Conservation (phyloP, 805 yeast genomes). For the Starmerella floris region DNA sequence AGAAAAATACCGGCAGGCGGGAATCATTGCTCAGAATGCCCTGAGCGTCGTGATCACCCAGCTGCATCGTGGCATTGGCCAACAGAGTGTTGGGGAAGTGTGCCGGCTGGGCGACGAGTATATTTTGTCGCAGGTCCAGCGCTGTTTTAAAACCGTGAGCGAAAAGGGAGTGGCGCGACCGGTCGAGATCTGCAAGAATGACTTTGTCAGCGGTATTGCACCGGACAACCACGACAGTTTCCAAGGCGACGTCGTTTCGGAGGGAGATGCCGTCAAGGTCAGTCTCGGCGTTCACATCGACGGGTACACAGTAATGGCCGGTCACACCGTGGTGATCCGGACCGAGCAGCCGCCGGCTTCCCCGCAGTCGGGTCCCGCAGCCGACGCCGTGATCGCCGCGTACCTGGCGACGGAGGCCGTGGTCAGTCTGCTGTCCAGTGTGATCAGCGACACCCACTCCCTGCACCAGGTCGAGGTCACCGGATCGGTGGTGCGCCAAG, state of each 20-base stretch:
- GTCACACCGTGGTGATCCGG: conserved; percentile 70
- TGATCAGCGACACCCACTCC: conserved; percentile 46
- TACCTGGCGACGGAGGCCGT: conserved; percentile 82
- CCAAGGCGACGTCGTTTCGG: conserved; percentile 36
- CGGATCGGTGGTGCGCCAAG: conserved; percentile 54
- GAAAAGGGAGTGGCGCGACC: conserved; percentile 93
- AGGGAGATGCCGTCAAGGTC: conserved; percentile 79
- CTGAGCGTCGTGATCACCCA: conserved; percentile 50
- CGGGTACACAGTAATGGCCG: conserved; percentile 77
- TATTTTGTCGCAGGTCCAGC: conserved; percentile 44
- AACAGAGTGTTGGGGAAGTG: conserved; percentile 39
- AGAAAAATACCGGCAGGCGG: conserved; percentile 79
- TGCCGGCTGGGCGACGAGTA: conserved; percentile 75
- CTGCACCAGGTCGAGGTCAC: conserved; percentile 26
- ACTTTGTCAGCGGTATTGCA: conserved; percentile 61
- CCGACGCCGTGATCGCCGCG: conserved; percentile 82
- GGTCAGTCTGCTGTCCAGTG: conserved; percentile 57
- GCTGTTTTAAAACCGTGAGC: conserved; percentile 36
- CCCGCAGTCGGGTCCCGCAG: conserved; percentile 70
- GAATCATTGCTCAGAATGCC: conserved; percentile 76
- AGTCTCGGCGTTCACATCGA: conserved; percentile 85
- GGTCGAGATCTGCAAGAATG: conserved; percentile 75
- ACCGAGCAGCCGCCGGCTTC: conserved; percentile 38
- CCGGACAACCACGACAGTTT: conserved; percentile 45
- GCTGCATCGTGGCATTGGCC: conserved; percentile 64